These are phyloP conservation scores for Boletus subparvulus DNA, from an alignment of 768 basidiomycete species.

Conservation along the genomic window DNA sequence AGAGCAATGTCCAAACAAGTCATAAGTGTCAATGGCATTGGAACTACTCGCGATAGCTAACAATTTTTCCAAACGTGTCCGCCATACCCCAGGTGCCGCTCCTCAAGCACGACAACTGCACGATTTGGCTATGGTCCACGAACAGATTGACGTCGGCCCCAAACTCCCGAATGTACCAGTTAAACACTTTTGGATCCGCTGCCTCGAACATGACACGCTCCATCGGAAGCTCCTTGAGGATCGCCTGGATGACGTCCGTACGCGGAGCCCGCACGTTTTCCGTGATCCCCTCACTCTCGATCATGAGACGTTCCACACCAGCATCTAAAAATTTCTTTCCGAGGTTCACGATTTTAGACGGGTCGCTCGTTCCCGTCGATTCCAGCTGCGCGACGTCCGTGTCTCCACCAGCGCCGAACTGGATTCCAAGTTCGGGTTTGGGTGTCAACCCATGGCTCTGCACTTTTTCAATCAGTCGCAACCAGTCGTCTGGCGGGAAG, in stretches of 20 bases:
- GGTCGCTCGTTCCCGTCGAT: slow-evolving; percentile 33
- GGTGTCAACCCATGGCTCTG: slow-evolving; percentile 40
- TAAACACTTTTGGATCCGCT: slow-evolving; percentile 45
- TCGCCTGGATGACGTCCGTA: slow-evolving; percentile 43
- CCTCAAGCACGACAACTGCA: slow-evolving; percentile 44
- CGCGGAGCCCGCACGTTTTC: slow-evolving; percentile 45
- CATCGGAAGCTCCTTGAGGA: slow-evolving; percentile 40
- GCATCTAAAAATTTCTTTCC: slow-evolving; percentile 42
- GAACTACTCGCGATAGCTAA: slow-evolving; percentile 36
- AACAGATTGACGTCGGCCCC: slow-evolving; percentile 44
- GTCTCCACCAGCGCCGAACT: slow-evolving; percentile 47
- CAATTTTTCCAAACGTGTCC: slow-evolving; percentile 42
- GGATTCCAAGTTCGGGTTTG: slow-evolving; percentile 47
- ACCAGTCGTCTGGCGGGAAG: slow-evolving; percentile 46
- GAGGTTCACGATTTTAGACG: slow-evolving; percentile 34
- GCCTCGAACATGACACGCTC: slow-evolving; percentile 49
- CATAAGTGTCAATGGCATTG: background rate
- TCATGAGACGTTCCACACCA: slow-evolving; percentile 46
- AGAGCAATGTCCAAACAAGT: too few relatives aligned
- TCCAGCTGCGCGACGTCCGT: slow-evolving; percentile 39
- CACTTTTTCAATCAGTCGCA: slow-evolving; percentile 39
- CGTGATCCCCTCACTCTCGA: slow-evolving; percentile 48
- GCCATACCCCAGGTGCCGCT: slow-evolving; percentile 48
- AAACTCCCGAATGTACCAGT: slow-evolving; percentile 46
- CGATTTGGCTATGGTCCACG: slow-evolving; percentile 45